A percentile compares a stretch with the other conserved stretches of the same genome.
These are phyloP conservation scores for Ophiostoma populinum DNA, from an alignment of 2,329 filamentous ascomycete species.

Conservation along the genomic window DNA sequence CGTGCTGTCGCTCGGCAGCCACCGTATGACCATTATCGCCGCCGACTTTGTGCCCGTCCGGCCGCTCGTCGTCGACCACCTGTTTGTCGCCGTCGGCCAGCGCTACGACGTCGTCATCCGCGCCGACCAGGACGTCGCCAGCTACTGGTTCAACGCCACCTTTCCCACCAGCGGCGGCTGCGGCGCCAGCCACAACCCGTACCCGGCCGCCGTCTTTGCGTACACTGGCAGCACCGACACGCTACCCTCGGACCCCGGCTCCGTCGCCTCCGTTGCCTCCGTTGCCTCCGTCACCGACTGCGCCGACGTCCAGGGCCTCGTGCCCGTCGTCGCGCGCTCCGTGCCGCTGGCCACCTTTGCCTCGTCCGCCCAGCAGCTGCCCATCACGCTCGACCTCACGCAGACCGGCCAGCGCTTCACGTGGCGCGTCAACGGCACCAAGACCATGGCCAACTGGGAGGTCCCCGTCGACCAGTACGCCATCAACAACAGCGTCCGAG, in stretches of 20 bases:
- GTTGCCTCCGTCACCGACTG: slow-evolving; percentile 9
- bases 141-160: slow-evolving; percentile 17
- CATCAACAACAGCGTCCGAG: slow-evolving; percentile 8
- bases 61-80: slow-evolving; percentile 28
- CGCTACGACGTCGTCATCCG: slow-evolving; percentile 29
- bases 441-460: slow-evolving; percentile 20
- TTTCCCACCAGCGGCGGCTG: slow-evolving; percentile 11
- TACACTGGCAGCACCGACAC: slow-evolving; percentile 17
- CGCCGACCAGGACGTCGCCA: slow-evolving; percentile 18
- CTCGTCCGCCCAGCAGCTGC: slow-evolving; percentile 7
- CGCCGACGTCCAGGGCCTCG: slow-evolving; percentile 9
- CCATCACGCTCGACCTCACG: slow-evolving; percentile 15
- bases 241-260: slow-evolving; percentile 17
- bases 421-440: slow-evolving; percentile 15
- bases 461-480: slow-evolving; percentile 20
- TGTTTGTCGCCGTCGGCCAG: slow-evolving; percentile 32
- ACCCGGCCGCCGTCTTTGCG: slow-evolving; percentile 22
- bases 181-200: slow-evolving; percentile 12
- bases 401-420: slow-evolving; percentile 17
- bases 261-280: slow-evolving; percentile 9
- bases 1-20: slow-evolving; percentile 30
- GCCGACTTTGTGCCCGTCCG: slow-evolving; percentile 33
- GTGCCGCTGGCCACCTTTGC: slow-evolving; percentile 9
- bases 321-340: slow-evolving; percentile 11
- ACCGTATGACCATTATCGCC: slow-evolving; percentile 32